Conservation (phyloP, 257 asterid genomes). For the Catharanthus roseus region DNA sequence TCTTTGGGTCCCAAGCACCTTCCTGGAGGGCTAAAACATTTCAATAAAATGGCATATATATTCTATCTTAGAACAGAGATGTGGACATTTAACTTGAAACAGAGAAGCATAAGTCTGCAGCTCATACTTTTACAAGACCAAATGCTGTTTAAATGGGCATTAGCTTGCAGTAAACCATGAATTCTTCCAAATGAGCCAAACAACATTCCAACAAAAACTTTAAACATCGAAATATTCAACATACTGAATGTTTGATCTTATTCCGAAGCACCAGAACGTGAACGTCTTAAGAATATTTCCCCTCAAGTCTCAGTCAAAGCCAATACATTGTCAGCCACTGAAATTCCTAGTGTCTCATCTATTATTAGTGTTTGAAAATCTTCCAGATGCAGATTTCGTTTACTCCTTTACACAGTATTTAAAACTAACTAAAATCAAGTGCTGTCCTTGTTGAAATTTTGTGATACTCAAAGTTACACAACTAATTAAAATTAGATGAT, state of each 20-base stretch:
- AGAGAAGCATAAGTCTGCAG: background rate
- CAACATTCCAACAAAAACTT: too few relatives aligned
- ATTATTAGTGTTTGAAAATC: background rate
- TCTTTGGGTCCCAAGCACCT: constrained; percentile 1
- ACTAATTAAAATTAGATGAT: background rate
- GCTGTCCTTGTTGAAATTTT: background rate
- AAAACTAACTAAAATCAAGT: background rate
- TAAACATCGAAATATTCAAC: background rate
- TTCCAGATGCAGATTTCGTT: background rate
- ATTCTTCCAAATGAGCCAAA: background rate
- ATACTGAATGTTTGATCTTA: background rate
- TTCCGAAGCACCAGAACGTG: background rate
- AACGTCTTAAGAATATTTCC: background rate
- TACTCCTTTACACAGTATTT: too few relatives aligned
- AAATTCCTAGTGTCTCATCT: background rate
- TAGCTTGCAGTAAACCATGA: background rate
- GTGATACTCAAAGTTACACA: background rate
- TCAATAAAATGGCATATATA: background rate
- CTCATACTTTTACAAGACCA: background rate
- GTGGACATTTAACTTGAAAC: background rate
- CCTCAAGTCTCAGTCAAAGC: constrained; percentile 2
- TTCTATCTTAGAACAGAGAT: background rate
- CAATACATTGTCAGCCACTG: background rate
- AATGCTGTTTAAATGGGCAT: background rate
- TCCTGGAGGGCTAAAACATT: background rate